Evolutionary conservation across 192 early-diverging fungal species (phyloP), one percentile per base, ranked within the genome.

Genomic region (Backusella luteola): DNA sequence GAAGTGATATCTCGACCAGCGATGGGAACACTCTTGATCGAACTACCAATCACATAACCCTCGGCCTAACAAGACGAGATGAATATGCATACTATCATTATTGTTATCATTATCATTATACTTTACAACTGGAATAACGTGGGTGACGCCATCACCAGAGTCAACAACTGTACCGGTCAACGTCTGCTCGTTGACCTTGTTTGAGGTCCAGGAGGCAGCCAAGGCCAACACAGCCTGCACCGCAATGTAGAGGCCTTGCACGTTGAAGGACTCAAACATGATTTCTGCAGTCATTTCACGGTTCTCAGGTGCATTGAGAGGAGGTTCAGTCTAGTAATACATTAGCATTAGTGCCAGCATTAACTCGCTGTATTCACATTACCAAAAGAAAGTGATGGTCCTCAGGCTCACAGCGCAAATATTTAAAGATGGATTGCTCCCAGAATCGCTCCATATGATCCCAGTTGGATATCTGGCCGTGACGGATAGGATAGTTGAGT

Each of bases 371-470:
- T 49, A 19, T 1, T 23, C 32, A 79, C 87, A 73, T 71, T 78
- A 94, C 95, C 82, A 99, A 84, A 66, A 99, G 77, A 79, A 99
- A 98, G 77, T 92, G 90, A 85, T 99, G 98, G 87, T 99, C 98
- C 82, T 99, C 98, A 19, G 98, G 98, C 84, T 99, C 98, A 85
- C 97, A 98, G 69, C 97, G 91, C 82, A 99, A 81, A 83, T 98
- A 97, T 85, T 99, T 95, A 87, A 98, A 99, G 70, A 99, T 95
- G 79, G 92, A 96, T 77, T 97, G 96, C 85, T 99, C 97, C 94
- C 97, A 97, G 87, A 95, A 99, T 75, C 97, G 92, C 84, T 99
- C 98, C 98, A 99, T 99, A 59, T 97, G 91, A 86, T 99, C 98
- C 97, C 97, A 99, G 87, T 98, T 98, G 44, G 97, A 96, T 77